A percentile compares a stretch with the other conserved stretches of the same genome.
Conservation (phyloP, 495 filamentous ascomycete genomes). For the Neurospora hispaniola region DNA sequence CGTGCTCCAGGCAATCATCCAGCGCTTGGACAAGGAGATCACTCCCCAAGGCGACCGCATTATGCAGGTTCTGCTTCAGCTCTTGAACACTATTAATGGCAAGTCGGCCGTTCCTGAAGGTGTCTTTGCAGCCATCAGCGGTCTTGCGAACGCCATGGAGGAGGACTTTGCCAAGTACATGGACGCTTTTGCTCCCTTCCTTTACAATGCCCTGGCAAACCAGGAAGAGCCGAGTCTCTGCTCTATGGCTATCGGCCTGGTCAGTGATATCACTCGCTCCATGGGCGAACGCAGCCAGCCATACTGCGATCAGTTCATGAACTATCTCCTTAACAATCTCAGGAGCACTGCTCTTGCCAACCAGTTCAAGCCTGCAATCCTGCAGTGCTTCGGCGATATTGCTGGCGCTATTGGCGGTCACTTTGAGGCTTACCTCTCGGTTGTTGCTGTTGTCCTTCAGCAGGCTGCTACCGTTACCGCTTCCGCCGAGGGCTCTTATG, state of each 20-base stretch:
- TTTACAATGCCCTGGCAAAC: slow-evolving; percentile 87
- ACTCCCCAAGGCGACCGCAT: slow-evolving; percentile 84
- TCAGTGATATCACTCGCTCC: slow-evolving; percentile 89
- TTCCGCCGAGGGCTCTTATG: slow-evolving; percentile 59
- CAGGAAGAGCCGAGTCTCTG: slow-evolving; percentile 90
- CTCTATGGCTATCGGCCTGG: slow-evolving; percentile 92
- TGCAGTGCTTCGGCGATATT: slow-evolving; percentile 97
- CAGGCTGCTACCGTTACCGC: slow-evolving; percentile 77
- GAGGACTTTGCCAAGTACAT: slow-evolving; percentile 93
- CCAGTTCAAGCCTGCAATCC: slow-evolving; percentile 94
- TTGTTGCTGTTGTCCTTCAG: slow-evolving; percentile 88
- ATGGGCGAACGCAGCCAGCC: slow-evolving; percentile 82
- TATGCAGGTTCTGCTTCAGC: slow-evolving; percentile 76
- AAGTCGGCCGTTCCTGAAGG: slow-evolving; percentile 95
- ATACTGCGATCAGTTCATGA: slow-evolving; percentile 96
- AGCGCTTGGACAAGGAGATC: slow-evolving; percentile 85
- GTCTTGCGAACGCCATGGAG: slow-evolving; percentile 77
- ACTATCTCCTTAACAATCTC: slow-evolving; percentile 82
- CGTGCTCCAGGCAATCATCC: slow-evolving; percentile 81
- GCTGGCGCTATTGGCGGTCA: slow-evolving; percentile 87
- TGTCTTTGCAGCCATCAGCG: slow-evolving; percentile 80
- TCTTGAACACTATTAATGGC: slow-evolving; percentile 62
- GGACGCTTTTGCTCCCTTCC: slow-evolving; percentile 81
- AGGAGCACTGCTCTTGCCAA: slow-evolving; percentile 69
- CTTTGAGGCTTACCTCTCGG: slow-evolving; percentile 83